phyloP scores from a whole-genome alignment of 1,284 basidiomycete genomes.

The Cystobasidiaceae sp. region DNA sequence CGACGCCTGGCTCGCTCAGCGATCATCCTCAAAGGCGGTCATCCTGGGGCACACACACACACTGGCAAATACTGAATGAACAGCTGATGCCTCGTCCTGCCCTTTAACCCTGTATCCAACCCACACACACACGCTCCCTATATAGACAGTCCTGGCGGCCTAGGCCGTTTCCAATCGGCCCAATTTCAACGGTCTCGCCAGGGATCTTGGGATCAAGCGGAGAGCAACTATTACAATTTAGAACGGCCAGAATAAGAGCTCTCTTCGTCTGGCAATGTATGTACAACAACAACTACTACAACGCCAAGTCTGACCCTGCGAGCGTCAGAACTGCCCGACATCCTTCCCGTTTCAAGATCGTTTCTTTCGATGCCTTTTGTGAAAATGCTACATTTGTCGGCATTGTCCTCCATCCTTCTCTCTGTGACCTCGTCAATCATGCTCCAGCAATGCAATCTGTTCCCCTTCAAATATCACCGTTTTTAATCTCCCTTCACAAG shows the following conservation, averaged over 20 bases:
- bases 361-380: background rate
- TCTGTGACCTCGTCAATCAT: no score
- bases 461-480: no score
- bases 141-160: constrained; percentile 32
- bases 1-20: background rate
- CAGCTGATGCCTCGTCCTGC: background rate
- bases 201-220: constrained; percentile 27
- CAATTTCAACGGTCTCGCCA: constrained; percentile 4
- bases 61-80: background rate
- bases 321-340: constrained; percentile 25
- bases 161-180: background rate
- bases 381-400: no score
- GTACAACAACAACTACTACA: background rate
- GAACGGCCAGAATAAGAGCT: constrained; percentile 14
- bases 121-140: constrained; percentile 22
- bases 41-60: background rate
- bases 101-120: background rate
- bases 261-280: background rate
- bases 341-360: background rate
- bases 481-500: no score
- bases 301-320: constrained; percentile 5
- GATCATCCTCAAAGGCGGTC: background rate
- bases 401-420: no score
- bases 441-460: no score
- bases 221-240: background rate